phyloP scores from a whole-genome alignment of 345 rosid genomes.

The Anastatica hierochuntica region DNA sequence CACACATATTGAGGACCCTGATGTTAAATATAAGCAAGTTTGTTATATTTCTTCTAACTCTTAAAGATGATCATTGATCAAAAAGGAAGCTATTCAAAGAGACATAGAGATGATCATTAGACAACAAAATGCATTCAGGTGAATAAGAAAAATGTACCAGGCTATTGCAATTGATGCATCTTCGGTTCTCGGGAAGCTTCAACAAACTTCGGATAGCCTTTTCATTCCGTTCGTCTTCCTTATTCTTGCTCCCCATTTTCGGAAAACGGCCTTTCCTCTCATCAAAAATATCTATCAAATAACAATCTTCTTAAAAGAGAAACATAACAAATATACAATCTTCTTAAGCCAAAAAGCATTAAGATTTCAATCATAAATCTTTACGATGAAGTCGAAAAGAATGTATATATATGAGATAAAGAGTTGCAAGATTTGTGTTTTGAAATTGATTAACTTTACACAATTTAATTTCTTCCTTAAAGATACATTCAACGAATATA shows the following conservation, averaged over 20 bases:
- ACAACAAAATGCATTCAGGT: neutral
- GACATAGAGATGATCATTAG: neutral
- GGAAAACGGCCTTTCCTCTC: conserved; percentile 3
- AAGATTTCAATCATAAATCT: neutral
- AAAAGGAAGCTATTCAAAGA: neutral
- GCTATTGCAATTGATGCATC: conserved; percentile 77
- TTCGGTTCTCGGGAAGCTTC: conserved; percentile 67
- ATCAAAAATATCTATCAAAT: neutral
- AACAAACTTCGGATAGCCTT: conserved; percentile 56
- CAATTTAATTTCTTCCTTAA: too few species aligned
- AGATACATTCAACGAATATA: neutral
- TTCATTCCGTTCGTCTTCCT: conserved; percentile 66
- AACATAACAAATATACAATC: neutral
- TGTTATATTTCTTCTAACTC: too few species aligned
- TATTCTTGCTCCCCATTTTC: conserved; percentile 42
- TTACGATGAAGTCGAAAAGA: too few species aligned
- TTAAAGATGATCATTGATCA: too few species aligned
- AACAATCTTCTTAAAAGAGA: neutral
- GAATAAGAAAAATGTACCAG: conserved; percentile 38
- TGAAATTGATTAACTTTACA: too few species aligned
- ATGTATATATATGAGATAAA: too few species aligned
- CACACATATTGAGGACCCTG: conserved; percentile 99
- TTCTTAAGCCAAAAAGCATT: conserved; percentile 7
- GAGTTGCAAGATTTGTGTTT: too few species aligned
- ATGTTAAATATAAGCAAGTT: too few species aligned